Percentiles rank a stretch among this genome's conserved stretches.
Conservation (phyloP, 176 grass and related monocot species). For the Tuctoria greenei region DNA sequence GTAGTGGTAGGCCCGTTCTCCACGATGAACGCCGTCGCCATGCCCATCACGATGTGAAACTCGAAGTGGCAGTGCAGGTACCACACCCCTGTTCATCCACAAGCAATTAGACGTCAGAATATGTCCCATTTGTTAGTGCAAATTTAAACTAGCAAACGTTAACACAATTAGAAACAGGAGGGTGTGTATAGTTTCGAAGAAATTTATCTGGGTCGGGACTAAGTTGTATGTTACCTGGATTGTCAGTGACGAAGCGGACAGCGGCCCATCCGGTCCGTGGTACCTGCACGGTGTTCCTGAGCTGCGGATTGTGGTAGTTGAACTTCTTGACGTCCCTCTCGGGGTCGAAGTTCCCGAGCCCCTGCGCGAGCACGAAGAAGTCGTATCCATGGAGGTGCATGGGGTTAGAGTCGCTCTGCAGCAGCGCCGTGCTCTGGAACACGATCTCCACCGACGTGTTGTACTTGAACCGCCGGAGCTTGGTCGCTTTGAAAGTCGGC, state of each 20-base stretch:
- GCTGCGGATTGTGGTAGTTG: conserved; percentile 50
- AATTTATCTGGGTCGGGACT: too few relatives aligned
- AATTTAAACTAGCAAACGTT: too few relatives aligned
- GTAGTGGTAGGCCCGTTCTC: conserved; percentile 38
- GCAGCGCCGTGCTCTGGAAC: conserved; percentile 59
- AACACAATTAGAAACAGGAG: too few relatives aligned
- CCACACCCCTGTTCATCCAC: conserved; percentile 41
- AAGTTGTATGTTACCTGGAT: too few relatives aligned
- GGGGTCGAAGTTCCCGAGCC: conserved; percentile 54
- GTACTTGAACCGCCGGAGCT: conserved; percentile 48
- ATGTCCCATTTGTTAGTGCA: too few relatives aligned
- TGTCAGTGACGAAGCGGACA: conserved; percentile 41
- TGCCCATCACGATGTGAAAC: conserved; percentile 24
- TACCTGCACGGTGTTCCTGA: conserved; percentile 50
- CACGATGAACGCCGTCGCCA: conserved; percentile 35
- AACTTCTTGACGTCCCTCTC: conserved; percentile 45
- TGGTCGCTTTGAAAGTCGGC: conserved; percentile 37
- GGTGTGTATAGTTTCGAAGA: too few relatives aligned
- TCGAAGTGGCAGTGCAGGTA: conserved; percentile 41
- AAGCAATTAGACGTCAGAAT: too few relatives aligned
- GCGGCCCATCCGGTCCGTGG: conserved; percentile 40
- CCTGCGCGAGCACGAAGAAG: conserved; percentile 54
- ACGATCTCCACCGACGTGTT: conserved; percentile 48
- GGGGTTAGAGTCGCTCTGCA: conserved; percentile 59
- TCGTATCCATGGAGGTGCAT: conserved; percentile 69